Percentiles rank a stretch among this genome's conserved stretches.
Evolutionary conservation across 2,329 filamentous ascomycete genomes (phyloP).

Genomic region (Fusarium subglutinans): DNA sequence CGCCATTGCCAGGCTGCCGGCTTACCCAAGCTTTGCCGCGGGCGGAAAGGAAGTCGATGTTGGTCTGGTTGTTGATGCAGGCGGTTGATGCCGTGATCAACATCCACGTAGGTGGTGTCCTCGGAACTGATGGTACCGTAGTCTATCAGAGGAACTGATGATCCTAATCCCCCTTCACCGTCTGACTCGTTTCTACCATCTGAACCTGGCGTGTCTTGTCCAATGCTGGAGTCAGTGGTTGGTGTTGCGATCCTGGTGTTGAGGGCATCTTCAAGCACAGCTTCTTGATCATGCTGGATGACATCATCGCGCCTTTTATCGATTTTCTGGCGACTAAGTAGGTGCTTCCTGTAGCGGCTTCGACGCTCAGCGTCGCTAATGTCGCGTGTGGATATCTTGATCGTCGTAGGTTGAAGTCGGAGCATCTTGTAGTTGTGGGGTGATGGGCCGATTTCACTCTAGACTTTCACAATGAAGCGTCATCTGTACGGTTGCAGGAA

Average conservation of each 20-base stretch:
- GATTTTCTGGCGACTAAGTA: not conserved
- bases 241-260: not conserved
- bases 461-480: not conserved
- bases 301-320: not conserved
- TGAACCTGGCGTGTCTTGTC: not conserved
- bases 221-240: not conserved
- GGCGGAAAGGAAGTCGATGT: not conserved
- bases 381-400: conserved; percentile 27
- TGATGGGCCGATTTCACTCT: not conserved
- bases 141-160: not conserved
- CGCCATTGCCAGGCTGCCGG: not conserved
- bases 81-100: not conserved
- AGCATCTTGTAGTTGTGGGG: conserved; percentile 20
- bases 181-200: not conserved
- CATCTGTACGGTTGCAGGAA: not conserved
- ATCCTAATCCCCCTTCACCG: not conserved
- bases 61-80: not conserved
- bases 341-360: conserved; percentile 33
- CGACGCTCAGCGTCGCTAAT: conserved; percentile 33
- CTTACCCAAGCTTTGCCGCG: not conserved
- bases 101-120: not conserved
- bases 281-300: not conserved
- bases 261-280: not conserved
- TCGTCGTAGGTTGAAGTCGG: conserved; percentile 31
- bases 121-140: not conserved